phyloP scores from a whole-genome alignment of 148 eudicot genomes.

The Camellia granthamiana region DNA sequence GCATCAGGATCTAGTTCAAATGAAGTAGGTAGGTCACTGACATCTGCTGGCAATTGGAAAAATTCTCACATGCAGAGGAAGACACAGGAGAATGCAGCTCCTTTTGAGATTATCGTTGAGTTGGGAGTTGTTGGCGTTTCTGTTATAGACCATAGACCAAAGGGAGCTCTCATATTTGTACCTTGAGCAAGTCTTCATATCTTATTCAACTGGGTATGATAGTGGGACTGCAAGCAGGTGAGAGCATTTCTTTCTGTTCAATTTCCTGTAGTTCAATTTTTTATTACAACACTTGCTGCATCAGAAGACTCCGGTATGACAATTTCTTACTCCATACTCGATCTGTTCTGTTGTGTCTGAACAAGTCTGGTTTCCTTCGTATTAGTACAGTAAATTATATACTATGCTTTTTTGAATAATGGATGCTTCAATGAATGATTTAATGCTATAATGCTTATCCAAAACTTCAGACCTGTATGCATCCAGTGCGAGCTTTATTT shows the following conservation, averaged over 20 bases:
- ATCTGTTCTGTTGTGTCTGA: not conserved
- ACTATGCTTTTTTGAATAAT: not conserved
- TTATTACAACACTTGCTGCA: not conserved
- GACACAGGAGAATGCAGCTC: slow-evolving; percentile 50
- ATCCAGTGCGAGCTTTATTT: not conserved
- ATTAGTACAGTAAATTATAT: not conserved
- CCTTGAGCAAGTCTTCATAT: slow-evolving; percentile 79
- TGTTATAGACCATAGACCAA: slow-evolving; percentile 80
- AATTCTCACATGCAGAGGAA: slow-evolving; percentile 45
- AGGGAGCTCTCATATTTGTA: slow-evolving; percentile 77
- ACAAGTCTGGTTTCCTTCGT: not conserved
- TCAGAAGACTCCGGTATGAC: slow-evolving; percentile 1
- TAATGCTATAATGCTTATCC: slow-evolving; percentile 1
- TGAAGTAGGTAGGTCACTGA: slow-evolving; percentile 28
- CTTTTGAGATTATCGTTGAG: slow-evolving; percentile 77
- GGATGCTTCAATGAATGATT: not conserved
- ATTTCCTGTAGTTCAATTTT: not conserved
- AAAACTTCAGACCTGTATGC: not conserved
- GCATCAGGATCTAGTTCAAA: slow-evolving; percentile 33
- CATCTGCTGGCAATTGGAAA: slow-evolving; percentile 40
- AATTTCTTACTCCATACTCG: slow-evolving; percentile 6
- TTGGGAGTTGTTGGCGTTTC: slow-evolving; percentile 87
- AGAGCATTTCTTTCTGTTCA: slow-evolving; percentile 3
- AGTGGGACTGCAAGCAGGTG: slow-evolving; percentile 93
- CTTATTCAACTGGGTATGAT: slow-evolving; percentile 90